Conservation (phyloP, 2,329 filamentous ascomycete genomes). For the Fusarium sp. region DNA sequence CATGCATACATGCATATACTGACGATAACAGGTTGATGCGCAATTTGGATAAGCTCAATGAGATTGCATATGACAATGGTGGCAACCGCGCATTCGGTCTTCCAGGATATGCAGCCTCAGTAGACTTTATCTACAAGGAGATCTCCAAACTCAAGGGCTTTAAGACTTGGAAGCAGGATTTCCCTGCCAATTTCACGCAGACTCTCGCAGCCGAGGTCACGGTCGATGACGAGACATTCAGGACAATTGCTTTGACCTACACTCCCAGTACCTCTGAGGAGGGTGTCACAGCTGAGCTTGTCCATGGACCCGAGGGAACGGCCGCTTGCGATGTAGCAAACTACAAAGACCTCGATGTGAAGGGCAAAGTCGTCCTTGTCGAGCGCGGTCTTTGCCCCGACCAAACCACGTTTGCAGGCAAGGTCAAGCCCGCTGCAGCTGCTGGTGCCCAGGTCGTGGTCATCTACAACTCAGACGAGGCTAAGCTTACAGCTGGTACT, state of each 20-base stretch:
- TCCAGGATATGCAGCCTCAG: slow-evolving; percentile 53
- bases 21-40: slow-evolving; percentile 35
- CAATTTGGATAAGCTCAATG: slow-evolving; percentile 48
- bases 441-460: slow-evolving; percentile 51
- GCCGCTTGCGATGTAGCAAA: slow-evolving; percentile 45
- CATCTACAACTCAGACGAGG: slow-evolving; percentile 49
- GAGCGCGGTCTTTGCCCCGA: slow-evolving; percentile 51
- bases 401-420: slow-evolving; percentile 50
- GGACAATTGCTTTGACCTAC: slow-evolving; percentile 49
- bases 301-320: slow-evolving; percentile 46
- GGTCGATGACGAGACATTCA: slow-evolving; percentile 45
- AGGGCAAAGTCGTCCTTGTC: slow-evolving; percentile 51
- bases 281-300: slow-evolving; percentile 47
- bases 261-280: slow-evolving; percentile 50
- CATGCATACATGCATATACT: accelerated
- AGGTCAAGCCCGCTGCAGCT: slow-evolving; percentile 47
- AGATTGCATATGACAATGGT: slow-evolving; percentile 50
- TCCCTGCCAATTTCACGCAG: slow-evolving; percentile 47
- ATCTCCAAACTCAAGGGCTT: slow-evolving; percentile 47
- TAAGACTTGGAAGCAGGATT: slow-evolving; percentile 49
- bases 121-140: slow-evolving; percentile 50
- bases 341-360: slow-evolving; percentile 45
- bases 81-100: slow-evolving; percentile 51
- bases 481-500: slow-evolving; percentile 49
- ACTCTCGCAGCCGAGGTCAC: slow-evolving; percentile 42